Evolutionary conservation across 148 eudicot genomes (phyloP), one percentile per base, ranked within the genome.

Genomic region (Spergularia bocconei): DNA sequence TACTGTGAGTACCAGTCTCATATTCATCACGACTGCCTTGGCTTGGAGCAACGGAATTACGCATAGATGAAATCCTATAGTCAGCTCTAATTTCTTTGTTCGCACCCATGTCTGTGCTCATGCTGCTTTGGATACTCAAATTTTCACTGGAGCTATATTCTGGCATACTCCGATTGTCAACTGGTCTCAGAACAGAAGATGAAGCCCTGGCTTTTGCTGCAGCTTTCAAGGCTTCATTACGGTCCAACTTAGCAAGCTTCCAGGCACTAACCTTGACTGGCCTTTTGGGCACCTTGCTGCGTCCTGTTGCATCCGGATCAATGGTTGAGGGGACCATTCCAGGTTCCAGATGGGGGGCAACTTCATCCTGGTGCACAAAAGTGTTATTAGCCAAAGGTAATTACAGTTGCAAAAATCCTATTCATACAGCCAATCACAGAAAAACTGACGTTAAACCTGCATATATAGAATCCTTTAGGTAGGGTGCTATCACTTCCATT

Each of bases 161-260:
- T 7, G 72, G 75, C 29, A 71, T 47, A 53, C 72, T 88, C 11
- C 73, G 87, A 48, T 83, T 87, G 57, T 89, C 96, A n/a, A 95
- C 71, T 4, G 97, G 97, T 19, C 91, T 87, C 16, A 95, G 79
- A 11, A 95, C 97, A 11, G 99, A 95, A 63, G 98, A 95, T 55
- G 99, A 89, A 69, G 96, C 99, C 82, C 98, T 81, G 63, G 99
- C 99, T 88, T 91, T 95, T 52, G 94, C 99, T 33, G 94, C 99
- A 16, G 92, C 99, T 87, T 82, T 92, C 77, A 90, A 73, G 41
- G 91, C 97, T 81, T 95, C 98, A 10, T 44, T 87, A 17, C 97
- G 90, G 54, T 95, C 97, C 53, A 95, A 63, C 70, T 92, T 92
- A 39, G 99, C 96, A 72, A 95, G 96, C 86, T 86, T 95, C 92